Evolutionary conservation across 345 rosid genomes (phyloP), one percentile per base, ranked within the genome.

Genomic region (Lepidium africanum): DNA sequence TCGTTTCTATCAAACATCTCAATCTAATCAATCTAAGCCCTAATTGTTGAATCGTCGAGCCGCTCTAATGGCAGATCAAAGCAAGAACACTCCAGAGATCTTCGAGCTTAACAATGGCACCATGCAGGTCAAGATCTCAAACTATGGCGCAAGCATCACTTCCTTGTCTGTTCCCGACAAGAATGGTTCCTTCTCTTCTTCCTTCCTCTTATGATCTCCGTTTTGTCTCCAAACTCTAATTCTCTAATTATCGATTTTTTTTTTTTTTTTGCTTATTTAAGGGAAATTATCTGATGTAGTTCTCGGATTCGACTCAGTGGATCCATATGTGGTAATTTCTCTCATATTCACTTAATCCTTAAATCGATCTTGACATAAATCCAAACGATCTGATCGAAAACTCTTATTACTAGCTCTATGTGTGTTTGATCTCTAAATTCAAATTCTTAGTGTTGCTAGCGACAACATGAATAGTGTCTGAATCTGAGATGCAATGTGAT

Each of bases 271-370:
- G 5, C 53, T 36, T 21, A 8, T 63, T 75, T n/a, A 64, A 93
- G 97, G 98, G 39, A 79, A 84, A 77, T 62, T 80, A 70, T 82
- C 84, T 58, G 98, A 93, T 76, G 96, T 90, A 1, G 92, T 93
- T 72, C 89, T 90, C 62, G 97, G 98, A 55, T 88, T 90, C 46
- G 98, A 93, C 69, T 77, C 97, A 9, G 75, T 90, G 10, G 97
- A 88, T 45, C 98, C 91, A 1, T 90, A 93, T 69, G 72, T 83
- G 96, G 98, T 93, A 81, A 78, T 49, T 2, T 33, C 43, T n/a
- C 41, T 69, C 41, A 1, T 36, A 65, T 13, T 46, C 69, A 42
- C 63, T 19, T 40, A 5, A 15, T 37, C 35, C 9, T 51, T 9
- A 1, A 0, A 39, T 32, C 19, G 46, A 60, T 67, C 45, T 53